phyloP scores from a whole-genome alignment of 2,329 filamentous ascomycete species.

The Ambrosiella beaveri region DNA sequence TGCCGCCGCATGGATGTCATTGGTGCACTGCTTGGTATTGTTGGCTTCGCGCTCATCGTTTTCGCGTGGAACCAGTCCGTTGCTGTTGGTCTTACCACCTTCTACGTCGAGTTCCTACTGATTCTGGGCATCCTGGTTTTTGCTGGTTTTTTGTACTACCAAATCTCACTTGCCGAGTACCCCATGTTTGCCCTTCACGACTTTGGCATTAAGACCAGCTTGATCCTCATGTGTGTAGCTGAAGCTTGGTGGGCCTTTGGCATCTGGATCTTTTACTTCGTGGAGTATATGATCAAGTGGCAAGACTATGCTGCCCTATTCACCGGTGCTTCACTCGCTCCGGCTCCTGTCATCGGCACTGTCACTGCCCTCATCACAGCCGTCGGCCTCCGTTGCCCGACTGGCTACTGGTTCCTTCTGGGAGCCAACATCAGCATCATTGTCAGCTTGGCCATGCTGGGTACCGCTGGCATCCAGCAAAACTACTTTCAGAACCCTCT shows the following conservation, averaged over 20 bases:
- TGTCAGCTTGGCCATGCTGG: conserved; percentile 23
- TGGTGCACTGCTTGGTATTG: conserved; percentile 29
- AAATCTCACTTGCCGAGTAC: conserved; percentile 25
- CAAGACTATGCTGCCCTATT: conserved; percentile 27
- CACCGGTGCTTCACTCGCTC: conserved; percentile 27
- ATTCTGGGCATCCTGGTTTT: conserved; percentile 40
- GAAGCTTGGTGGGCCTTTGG: conserved; percentile 38
- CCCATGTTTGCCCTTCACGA: conserved; percentile 34
- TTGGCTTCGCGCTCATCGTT: conserved; percentile 42
- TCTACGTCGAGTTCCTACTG: conserved; percentile 38
- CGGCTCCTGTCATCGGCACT: conserved; percentile 26
- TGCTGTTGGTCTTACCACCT: conserved; percentile 36
- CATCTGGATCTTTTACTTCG: conserved; percentile 33
- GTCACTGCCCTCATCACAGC: conserved; percentile 28
- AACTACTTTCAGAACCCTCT: conserved; percentile 49
- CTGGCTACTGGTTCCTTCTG: conserved; percentile 22
- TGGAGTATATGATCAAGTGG: conserved; percentile 30
- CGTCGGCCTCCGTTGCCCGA: conserved; percentile 23
- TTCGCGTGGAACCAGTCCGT: conserved; percentile 50
- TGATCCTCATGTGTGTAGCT: conserved; percentile 36
- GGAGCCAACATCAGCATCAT: conserved; percentile 28
- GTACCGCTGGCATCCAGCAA: conserved; percentile 21
- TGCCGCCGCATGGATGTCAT: conserved; percentile 21
- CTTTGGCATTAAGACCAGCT: conserved; percentile 22
- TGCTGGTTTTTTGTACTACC: conserved; percentile 37